Base-by-base conservation (phyloP, 306 rosid genomes). In the Nissolia schottii region DNA sequence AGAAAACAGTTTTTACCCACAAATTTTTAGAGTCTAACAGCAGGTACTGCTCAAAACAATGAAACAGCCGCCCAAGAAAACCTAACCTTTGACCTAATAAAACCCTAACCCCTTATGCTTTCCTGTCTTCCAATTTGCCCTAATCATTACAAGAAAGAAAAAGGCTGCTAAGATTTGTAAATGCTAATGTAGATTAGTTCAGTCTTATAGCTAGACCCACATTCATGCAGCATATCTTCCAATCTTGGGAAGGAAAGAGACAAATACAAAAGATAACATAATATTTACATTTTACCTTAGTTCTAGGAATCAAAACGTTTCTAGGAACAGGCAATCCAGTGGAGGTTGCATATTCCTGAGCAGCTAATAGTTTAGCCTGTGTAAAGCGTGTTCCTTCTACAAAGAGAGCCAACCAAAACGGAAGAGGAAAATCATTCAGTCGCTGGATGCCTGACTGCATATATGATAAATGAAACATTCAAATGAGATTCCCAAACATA, bases 321-420 rank as follows among this genome's bases (percentile, higher is more conserved):
- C 93, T 83, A 62, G 99, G 97, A 65, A 89, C 84, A 58, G 90
- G 93, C 75, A 88, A 82, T 67, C 93, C 96, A 22, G 81, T 32
- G 49, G 97, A 78, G 70, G 84, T 55, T 53, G 99, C 99, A 84
- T 88, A 95, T 75, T 95, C 96, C 77, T 91, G 92, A 51, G 97
- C 99, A 48, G 96, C 93, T 72, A 84, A 65, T 72, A 95, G 91
- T 75, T 95, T 95, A 73, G 90, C 88, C 74, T 85, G 84, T 8
- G 99, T 95, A 81, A 95, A 95, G 71, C 99, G 99, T 56, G 99
- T 91, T 61, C 99, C 99, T 85, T 95, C 99, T 38, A 91, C 99
- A 85, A 95, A 95, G 66, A 95, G 93, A 75, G 99, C 99, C 84
- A 95, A 80, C 99, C 97, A 95, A 87, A 95, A 91, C 28, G 99